Percentiles rank a stretch among this genome's conserved stretches.
phyloP scores from a whole-genome alignment of 306 rosid genomes.

The Acmispon strigosus region DNA sequence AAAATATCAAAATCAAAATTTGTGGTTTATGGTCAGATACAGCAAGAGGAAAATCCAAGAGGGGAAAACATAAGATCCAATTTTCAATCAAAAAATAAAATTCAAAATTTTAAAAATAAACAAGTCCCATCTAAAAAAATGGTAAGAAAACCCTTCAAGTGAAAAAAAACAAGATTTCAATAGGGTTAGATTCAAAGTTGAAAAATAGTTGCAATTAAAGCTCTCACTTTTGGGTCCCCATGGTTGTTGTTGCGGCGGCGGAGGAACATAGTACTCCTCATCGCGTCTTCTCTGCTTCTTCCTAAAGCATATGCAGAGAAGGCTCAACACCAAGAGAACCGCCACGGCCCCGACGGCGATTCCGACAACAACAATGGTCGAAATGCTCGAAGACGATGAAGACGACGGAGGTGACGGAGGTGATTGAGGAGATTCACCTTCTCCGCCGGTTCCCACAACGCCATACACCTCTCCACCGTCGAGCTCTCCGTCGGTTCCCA shows the following conservation, averaged over 20 bases:
- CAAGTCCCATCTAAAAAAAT: too few species aligned
- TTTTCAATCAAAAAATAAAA: too few species aligned
- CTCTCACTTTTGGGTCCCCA: slow-evolving; percentile 59
- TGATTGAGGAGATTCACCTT: too few species aligned
- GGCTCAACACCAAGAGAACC: slow-evolving; percentile 46
- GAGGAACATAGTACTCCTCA: slow-evolving; percentile 53
- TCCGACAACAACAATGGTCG: slow-evolving; percentile 57
- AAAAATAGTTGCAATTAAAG: background rate
- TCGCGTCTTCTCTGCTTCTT: slow-evolving; percentile 77
- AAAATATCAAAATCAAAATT: background rate
- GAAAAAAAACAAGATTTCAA: too few species aligned
- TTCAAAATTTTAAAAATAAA: too few species aligned
- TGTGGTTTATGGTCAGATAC: slow-evolving; percentile 16
- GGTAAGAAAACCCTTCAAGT: too few species aligned
- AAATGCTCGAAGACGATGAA: slow-evolving; percentile 32
- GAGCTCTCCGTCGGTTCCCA: too few species aligned
- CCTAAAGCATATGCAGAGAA: slow-evolving; percentile 48
- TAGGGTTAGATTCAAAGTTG: too few species aligned
- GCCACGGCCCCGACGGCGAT: slow-evolving; percentile 65
- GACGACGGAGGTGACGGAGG: slow-evolving; percentile 30
- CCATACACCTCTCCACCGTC: too few species aligned
- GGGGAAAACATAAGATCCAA: background rate
- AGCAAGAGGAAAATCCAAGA: background rate
- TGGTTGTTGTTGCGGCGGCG: slow-evolving; percentile 36
- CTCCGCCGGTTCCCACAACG: too few species aligned